Conservation (phyloP, 441 rosid species). For the Croton setiger region DNA sequence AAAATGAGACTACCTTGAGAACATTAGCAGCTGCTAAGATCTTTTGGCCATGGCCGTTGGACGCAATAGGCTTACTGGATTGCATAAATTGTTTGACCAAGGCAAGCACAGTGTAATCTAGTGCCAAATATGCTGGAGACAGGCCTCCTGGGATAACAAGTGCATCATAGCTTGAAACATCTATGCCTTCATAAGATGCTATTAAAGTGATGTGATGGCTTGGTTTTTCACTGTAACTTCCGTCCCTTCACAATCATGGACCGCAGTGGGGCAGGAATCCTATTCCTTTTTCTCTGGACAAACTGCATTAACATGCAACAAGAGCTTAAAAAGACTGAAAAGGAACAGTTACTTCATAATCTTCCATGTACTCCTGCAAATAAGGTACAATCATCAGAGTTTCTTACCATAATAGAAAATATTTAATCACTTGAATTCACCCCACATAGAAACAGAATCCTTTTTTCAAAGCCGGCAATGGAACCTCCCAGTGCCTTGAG, state of each 20-base stretch:
- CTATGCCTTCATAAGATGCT: slow-evolving; percentile 48
- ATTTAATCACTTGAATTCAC: slow-evolving; percentile 40
- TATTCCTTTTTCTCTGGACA: slow-evolving; percentile 80
- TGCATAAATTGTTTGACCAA: slow-evolving; percentile 68
- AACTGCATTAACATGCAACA: slow-evolving; percentile 82
- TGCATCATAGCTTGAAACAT: slow-evolving; percentile 74
- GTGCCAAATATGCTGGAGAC: slow-evolving; percentile 81
- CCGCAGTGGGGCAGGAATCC: slow-evolving; percentile 75
- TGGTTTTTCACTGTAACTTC: slow-evolving; percentile 91
- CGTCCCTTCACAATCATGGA: slow-evolving; percentile 96
- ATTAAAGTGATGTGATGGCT: slow-evolving; percentile 76
- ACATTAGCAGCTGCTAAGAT: slow-evolving; percentile 86
- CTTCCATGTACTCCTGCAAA: slow-evolving; percentile 90
- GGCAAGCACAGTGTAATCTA: slow-evolving; percentile 51
- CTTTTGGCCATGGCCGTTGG: slow-evolving; percentile 93
- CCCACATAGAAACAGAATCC: slow-evolving; percentile 86
- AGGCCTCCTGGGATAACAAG: slow-evolving; percentile 91
- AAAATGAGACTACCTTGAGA: slow-evolving; percentile 54
- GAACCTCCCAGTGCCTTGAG: slow-evolving; percentile 68
- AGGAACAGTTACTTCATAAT: slow-evolving; percentile 80
- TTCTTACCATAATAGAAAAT: no score
- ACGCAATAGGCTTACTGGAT: slow-evolving; percentile 72
- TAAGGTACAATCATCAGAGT: no score
- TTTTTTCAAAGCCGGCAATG: slow-evolving; percentile 47
- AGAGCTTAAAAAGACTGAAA: slow-evolving; percentile 84